These are phyloP conservation scores for Petunia secreta DNA, from an alignment of 257 asterid genomes.

Conservation along the genomic window DNA sequence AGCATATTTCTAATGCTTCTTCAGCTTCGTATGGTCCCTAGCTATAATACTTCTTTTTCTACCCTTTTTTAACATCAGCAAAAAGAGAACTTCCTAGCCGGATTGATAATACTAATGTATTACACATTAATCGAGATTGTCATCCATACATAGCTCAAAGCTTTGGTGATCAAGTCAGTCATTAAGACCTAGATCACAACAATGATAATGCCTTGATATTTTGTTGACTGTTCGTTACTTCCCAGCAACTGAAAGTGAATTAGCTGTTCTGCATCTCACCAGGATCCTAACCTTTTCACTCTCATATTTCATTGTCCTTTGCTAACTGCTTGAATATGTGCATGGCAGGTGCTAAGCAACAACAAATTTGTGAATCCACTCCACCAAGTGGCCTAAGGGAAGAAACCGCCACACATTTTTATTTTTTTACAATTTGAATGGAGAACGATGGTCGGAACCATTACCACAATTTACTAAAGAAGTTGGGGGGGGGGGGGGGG, in stretches of 20 bases:
- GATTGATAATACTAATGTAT: too few species aligned
- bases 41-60: too few species aligned
- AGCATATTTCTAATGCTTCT: too few species aligned
- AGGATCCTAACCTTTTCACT: not conserved
- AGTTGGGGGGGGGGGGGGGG: too few species aligned
- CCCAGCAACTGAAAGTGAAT: not conserved
- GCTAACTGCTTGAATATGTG: not conserved
- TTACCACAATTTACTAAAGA: conserved; percentile 35
- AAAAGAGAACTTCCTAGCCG: too few species aligned
- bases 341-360: not conserved
- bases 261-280: not conserved
- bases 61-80: too few species aligned
- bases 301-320: not conserved
- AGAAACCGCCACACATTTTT: conserved; percentile 35
- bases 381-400: conserved; percentile 15
- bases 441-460: conserved; percentile 48
- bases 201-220: not conserved
- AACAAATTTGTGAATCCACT: not conserved
- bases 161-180: too few species aligned
- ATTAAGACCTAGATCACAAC: too few species aligned
- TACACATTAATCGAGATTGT: too few species aligned
- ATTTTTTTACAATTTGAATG: conserved; percentile 37
- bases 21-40: too few species aligned
- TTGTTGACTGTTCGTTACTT: not conserved
- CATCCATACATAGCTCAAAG: too few species aligned